Base-by-base conservation (phyloP, 1,139 yeast genomes). In the Kluyveromyces sp. region DNA sequence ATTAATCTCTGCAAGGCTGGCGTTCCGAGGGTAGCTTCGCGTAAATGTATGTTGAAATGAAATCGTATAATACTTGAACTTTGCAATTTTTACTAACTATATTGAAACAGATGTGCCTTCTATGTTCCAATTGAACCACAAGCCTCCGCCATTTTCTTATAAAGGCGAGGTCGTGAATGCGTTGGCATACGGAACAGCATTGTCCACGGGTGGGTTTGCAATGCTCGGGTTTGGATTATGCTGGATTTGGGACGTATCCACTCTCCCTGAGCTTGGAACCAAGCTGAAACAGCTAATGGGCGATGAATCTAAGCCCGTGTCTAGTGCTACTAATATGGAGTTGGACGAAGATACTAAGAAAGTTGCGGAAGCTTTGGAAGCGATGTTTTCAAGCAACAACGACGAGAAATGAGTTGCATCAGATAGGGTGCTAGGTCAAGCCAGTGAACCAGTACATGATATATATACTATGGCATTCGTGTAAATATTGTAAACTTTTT, bases 81-180 rank as follows among this genome's bases (percentile, higher is more conserved):
- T 30, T 30, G 32, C 32, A 30, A 7, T 30, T 7, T 30, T 30
- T 8, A 34, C 7, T 35, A 15, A 35, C 38, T 35, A 35, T 15
- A 25, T 5, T 25, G 15, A 28, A 37, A n/a, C 48, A 73, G 77
- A 78, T 56, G 66, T 81, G 2, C 97, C 97, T 5, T 76, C 77
- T 28, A 72, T 81, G 56, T 90, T 87, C 64, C 89, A 87, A 58
- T 89, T 92, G 10, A 90, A 90, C 65, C 92, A 89, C 59, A 75
- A 79, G 42, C 95, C 95, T 1, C 96, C 96, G 2, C 75, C 82
- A 41, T 85, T 83, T 61, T 83, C 84, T 43, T 80, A 84, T 63
- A 80, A 87, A 50, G 76, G 79, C 43, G 97, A 90, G 64, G 97
- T 96, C 1, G 79, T 88, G 30, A 81, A 81, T 34, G 97, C 97